These are phyloP conservation scores for Phytophthora chlamydospora DNA, from an alignment of 352 stramenopile genomes.

Conservation along the genomic window DNA sequence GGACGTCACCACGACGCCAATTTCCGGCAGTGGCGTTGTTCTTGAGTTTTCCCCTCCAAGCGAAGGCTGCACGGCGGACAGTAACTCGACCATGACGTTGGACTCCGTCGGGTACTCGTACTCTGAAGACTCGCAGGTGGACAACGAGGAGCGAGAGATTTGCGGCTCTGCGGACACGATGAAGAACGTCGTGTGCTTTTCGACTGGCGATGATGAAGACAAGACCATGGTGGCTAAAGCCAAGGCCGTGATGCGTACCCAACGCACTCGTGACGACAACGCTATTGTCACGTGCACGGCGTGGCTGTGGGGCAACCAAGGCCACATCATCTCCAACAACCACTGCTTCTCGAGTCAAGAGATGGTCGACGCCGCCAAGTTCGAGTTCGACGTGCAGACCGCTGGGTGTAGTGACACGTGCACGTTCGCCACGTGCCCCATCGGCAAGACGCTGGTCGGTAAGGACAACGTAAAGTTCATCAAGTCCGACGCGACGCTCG, in stretches of 20 bases:
- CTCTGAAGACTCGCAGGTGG: slow-evolving; percentile 40
- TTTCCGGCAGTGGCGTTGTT: slow-evolving; percentile 42
- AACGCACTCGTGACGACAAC: slow-evolving; percentile 52
- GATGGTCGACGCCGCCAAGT: slow-evolving; percentile 51
- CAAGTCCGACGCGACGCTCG: slow-evolving; percentile 51
- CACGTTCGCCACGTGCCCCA: slow-evolving; percentile 45
- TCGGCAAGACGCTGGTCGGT: slow-evolving; percentile 45
- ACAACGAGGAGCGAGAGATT: slow-evolving; percentile 51
- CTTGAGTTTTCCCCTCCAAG: slow-evolving; percentile 49
- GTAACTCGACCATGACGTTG: slow-evolving; percentile 33
- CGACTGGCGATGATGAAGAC: slow-evolving; percentile 33
- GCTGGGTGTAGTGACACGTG: slow-evolving; percentile 51
- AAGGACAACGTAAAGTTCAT: slow-evolving; percentile 60
- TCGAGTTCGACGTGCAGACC: slow-evolving; percentile 70
- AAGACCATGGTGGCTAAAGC: slow-evolving; percentile 48
- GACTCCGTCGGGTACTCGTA: slow-evolving; percentile 47
- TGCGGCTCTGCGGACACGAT: slow-evolving; percentile 61
- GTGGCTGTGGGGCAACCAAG: slow-evolving; percentile 67
- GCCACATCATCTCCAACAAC: slow-evolving; percentile 75
- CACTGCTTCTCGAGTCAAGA: slow-evolving; percentile 51
- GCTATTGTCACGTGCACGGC: slow-evolving; percentile 46
- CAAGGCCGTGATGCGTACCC: slow-evolving; percentile 54
- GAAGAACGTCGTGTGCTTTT: slow-evolving; percentile 60
- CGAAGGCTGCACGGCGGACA: slow-evolving; percentile 24
- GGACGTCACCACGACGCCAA: slow-evolving; percentile 36